These are phyloP conservation scores for Mucor circinelloides DNA, from an alignment of 371 early-diverging fungal genomes.

Conservation along the genomic window DNA sequence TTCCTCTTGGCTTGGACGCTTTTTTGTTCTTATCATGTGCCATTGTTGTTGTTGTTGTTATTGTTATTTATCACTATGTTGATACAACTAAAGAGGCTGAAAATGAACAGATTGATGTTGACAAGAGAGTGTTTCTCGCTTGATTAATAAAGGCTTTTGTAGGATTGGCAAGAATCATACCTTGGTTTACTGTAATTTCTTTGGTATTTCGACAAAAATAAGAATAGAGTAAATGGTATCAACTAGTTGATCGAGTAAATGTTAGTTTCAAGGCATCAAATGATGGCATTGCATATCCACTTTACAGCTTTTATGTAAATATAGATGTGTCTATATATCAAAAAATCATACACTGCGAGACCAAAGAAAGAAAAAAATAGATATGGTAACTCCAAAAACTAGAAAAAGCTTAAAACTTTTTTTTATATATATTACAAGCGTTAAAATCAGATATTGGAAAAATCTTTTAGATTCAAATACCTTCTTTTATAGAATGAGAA, in stretches of 20 bases:
- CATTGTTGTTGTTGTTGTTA: constrained; percentile 7
- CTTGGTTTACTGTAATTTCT: background rate
- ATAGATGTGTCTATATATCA: background rate
- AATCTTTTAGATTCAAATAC: background rate
- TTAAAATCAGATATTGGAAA: background rate
- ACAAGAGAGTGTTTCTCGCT: constrained; percentile 2
- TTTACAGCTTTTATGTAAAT: background rate
- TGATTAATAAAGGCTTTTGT: background rate
- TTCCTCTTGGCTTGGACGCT: constrained; percentile 12
- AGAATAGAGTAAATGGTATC: background rate
- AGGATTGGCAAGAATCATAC: background rate
- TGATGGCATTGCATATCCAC: background rate
- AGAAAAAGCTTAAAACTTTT: background rate
- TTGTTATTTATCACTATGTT: background rate
- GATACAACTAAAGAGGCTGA: background rate
- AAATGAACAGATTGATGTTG: background rate
- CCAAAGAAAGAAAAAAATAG: background rate
- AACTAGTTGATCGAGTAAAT: background rate
- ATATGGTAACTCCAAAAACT: background rate
- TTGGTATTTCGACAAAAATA: background rate
- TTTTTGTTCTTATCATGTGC: constrained; percentile 18
- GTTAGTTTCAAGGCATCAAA: background rate
- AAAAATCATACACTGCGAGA: background rate
- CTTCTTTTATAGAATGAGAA: background rate
- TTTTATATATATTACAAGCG: background rate